These are phyloP conservation scores for Pelargonium fulgidum DNA, from an alignment of 441 rosid species.

Conservation along the genomic window DNA sequence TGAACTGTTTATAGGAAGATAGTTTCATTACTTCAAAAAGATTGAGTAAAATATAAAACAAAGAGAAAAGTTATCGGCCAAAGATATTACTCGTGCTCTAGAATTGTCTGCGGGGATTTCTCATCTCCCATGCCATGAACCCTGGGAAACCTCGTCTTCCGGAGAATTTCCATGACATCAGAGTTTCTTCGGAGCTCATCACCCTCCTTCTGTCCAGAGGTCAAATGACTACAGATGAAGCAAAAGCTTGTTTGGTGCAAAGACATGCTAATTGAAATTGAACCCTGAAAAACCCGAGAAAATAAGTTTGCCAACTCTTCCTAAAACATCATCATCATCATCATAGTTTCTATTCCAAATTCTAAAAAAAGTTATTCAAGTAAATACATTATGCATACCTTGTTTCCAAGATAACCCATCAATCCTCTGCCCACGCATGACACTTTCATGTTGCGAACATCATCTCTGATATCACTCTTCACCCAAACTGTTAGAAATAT, in stretches of 20 bases:
- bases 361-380: conserved; percentile 15
- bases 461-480: conserved; percentile 70
- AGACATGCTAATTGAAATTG: conserved; percentile 96
- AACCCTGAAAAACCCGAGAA: conserved; percentile 61
- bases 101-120: conserved; percentile 78
- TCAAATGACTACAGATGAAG: conserved; percentile 94
- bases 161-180: conserved; percentile 92
- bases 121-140: conserved; percentile 56
- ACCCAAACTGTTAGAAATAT: conserved; percentile 90
- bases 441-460: conserved; percentile 80
- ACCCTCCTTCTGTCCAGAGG: conserved; percentile 98
- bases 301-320: conserved; percentile 22
- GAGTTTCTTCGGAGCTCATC: conserved; percentile 91
- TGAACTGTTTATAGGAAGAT: background rate
- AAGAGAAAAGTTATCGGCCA: background rate
- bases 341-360: conserved; percentile 11
- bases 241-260: conserved; percentile 94
- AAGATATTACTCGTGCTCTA: conserved; percentile 77
- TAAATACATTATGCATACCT: conserved; percentile 39
- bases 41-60: conserved; percentile 9
- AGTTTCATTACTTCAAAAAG: background rate
- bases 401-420: conserved; percentile 97
- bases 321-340: conserved; percentile 15
- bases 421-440: conserved; percentile 95
- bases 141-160: conserved; percentile 90